phyloP scores from a whole-genome alignment of 345 rosid genomes.

The Populus alba region DNA sequence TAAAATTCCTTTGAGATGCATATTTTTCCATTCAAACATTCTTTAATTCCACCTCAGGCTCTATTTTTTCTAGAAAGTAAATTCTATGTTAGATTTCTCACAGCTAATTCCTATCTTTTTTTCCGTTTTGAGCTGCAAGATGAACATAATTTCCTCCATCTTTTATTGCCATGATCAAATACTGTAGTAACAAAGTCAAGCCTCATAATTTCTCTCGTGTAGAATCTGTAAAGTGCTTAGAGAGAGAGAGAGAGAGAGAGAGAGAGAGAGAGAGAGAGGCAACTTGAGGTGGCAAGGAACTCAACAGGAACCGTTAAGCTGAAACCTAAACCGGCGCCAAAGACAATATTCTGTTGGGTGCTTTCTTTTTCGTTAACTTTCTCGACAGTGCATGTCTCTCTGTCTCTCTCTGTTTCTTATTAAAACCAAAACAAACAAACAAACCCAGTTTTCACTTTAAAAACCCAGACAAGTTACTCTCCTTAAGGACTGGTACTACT shows the following conservation, averaged over 20 bases:
- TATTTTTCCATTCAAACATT: background rate
- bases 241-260: too few relatives aligned
- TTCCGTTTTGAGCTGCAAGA: background rate
- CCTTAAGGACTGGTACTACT: background rate
- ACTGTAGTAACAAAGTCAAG: background rate
- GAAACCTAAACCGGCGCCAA: constrained; percentile 40
- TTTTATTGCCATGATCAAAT: background rate
- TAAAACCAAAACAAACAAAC: constrained; percentile 3
- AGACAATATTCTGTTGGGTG: constrained; percentile 35
- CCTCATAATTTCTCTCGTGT: background rate
- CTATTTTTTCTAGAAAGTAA: background rate
- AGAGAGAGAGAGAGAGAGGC: background rate
- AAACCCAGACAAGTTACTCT: constrained; percentile 8
- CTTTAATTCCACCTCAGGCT: background rate
- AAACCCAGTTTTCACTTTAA: constrained; percentile 20
- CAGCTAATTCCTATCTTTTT: background rate
- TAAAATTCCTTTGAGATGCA: background rate
- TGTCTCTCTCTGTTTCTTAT: constrained; percentile 16
- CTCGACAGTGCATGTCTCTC: background rate
- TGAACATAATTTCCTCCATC: background rate
- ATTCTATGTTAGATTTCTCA: background rate
- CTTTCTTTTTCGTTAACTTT: background rate
- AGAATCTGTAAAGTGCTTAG: too few relatives aligned
- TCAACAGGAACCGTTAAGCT: constrained; percentile 34
- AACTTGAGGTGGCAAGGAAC: constrained; percentile 2